A percentile compares a stretch with the other conserved stretches of the same genome.
These are phyloP conservation scores for Gossypium herbaceum DNA, from an alignment of 345 rosid genomes.

Conservation along the genomic window DNA sequence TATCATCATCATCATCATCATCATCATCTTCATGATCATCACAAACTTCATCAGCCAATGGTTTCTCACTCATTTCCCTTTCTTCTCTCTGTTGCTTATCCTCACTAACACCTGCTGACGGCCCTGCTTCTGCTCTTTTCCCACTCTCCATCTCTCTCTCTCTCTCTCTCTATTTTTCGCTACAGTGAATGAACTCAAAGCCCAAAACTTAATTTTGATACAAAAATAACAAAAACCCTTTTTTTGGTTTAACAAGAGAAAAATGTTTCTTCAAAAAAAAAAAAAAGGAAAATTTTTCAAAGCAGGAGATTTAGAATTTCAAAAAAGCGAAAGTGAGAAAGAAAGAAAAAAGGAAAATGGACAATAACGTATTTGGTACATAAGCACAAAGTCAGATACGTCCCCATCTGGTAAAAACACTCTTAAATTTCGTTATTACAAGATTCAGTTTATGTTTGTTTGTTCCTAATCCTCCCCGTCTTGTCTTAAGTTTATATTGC, in stretches of 20 bases:
- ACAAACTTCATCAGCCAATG: conserved; percentile 2
- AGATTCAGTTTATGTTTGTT: neutral
- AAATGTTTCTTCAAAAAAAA: neutral
- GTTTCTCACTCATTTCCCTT: conserved; percentile 23
- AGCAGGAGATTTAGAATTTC: neutral
- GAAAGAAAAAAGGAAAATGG: neutral
- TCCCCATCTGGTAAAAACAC: neutral
- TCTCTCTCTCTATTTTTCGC: neutral
- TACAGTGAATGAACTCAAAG: neutral
- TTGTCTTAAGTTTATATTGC: neutral
- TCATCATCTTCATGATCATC: conserved; percentile 16
- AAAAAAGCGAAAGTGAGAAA: neutral
- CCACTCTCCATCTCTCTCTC: conserved; percentile 27
- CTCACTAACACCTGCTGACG: conserved; percentile 20
- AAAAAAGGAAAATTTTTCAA: neutral
- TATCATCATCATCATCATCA: conserved; percentile 15
- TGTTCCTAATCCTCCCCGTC: neutral
- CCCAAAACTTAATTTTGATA: neutral
- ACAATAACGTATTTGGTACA: neutral
- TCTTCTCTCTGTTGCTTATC: conserved; percentile 17
- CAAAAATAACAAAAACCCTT: conserved; percentile 7
- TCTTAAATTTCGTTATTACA: neutral
- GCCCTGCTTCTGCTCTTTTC: conserved; percentile 28
- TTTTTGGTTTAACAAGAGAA: neutral
- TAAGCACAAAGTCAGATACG: neutral